Conservation (phyloP, 1,284 basidiomycete genomes). For the Puccinia triticina region DNA sequence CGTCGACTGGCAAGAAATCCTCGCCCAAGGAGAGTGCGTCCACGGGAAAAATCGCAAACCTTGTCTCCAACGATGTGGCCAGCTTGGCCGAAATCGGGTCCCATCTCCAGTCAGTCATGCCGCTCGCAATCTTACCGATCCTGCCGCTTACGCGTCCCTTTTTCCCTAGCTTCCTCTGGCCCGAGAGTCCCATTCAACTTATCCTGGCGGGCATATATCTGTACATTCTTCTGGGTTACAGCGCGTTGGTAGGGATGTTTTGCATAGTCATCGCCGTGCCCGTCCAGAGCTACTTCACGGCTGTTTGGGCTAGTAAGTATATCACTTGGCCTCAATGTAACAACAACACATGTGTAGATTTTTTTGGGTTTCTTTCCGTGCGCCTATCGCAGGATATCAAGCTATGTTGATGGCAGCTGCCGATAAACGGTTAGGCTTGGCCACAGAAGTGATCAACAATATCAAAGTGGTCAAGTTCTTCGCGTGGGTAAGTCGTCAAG, state of each 20-base stretch:
- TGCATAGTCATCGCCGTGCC: constrained; percentile 37
- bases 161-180: constrained; percentile 40
- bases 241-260: constrained; percentile 41
- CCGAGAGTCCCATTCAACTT: constrained; percentile 46
- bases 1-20: constrained; percentile 42
- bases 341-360: neutral
- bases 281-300: constrained; percentile 42
- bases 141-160: constrained; percentile 57
- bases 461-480: constrained; percentile 63
- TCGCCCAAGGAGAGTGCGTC: constrained; percentile 58
- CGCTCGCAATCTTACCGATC: neutral
- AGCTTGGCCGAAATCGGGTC: constrained; percentile 39
- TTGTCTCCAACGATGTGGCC: constrained; percentile 66
- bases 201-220: constrained; percentile 43
- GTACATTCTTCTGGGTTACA: constrained; percentile 41
- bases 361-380: constrained; percentile 52
- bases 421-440: constrained; percentile 64
- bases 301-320: constrained; percentile 33
- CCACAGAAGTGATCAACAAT: constrained; percentile 65
- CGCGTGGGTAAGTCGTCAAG: constrained; percentile 51
- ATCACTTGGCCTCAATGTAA: neutral
- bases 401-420: constrained; percentile 63
- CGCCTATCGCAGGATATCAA: constrained; percentile 60
- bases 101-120: constrained; percentile 32
- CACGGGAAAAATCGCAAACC: constrained; percentile 65